Base-by-base conservation (phyloP, 306 rosid species). In the Senna tora region DNA sequence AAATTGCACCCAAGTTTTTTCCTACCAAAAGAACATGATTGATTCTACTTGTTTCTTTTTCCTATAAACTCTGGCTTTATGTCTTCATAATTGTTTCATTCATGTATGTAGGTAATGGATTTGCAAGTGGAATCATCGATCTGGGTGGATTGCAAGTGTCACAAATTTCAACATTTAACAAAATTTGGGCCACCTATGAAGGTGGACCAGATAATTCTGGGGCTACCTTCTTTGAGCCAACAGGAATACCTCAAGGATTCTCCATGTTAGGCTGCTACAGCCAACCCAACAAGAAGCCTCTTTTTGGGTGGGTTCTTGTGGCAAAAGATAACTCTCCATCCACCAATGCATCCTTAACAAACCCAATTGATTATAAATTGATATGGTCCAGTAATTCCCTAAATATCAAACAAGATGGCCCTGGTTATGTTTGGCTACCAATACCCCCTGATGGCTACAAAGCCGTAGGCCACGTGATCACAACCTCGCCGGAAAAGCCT, bases 351-450 rank as follows among this genome's bases (percentile, higher is more conserved):
- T 76, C 81, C 13, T 15, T 92, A 38, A 73, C 67, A 72, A 30
- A 58, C 52, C 93, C 98, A 4, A 13, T 81, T 17, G 93, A 85
- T 71, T 93, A 90, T 79, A 79, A 79, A 13, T 86, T 88, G 6
- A 78, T 87, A 11, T 93, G 90, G 91, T 84, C 61, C 67, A 93
- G 87, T 10, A 75, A 77, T 72, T 75, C 88, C 2, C 9, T 53
- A 38, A 68, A 54, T 0, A 75, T 81, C 39, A 74, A 79, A 64
- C 77, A 81, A 78, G 89, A 91, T 11, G 78, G 71, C 4, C 39
- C 79, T 36, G 86, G 83, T 7, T 92, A 85, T 51, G 22, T 92
- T 56, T 92, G 96, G 98, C 57, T 80, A 43, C 98, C 98, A 36
- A 67, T 64, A 8, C 71, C 98, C 9, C 89, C 91, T 0, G 59